Evolutionary conservation across 23 red algal genomes (phyloP).

Genomic region (Gracilaria domingensis): DNA sequence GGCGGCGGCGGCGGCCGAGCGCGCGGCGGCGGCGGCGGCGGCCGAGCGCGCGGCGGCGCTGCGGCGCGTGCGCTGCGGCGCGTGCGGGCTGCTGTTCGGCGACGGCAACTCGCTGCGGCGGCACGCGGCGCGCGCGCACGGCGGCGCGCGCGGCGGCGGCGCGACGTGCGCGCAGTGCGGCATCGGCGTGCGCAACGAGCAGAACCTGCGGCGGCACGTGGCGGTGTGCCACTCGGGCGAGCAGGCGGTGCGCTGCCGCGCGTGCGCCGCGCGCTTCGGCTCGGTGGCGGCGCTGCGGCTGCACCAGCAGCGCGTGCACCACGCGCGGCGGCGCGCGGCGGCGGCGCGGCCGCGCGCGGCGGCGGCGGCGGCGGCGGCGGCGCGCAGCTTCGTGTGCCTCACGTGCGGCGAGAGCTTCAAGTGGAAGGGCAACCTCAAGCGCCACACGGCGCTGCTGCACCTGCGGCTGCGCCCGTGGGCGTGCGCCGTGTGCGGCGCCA

Average conservation of each 20-base stretch:
- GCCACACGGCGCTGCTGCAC: slow-evolving; percentile 55
- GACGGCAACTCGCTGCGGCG: slow-evolving; percentile 28
- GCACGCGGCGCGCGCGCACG: slow-evolving; percentile 46
- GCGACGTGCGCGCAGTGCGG: slow-evolving; percentile 44
- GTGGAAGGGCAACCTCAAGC: slow-evolving; percentile 75
- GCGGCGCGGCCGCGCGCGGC: neutral
- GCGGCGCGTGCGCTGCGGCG: slow-evolving; percentile 23
- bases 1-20: neutral
- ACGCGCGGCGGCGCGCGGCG: neutral
- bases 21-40: no score
- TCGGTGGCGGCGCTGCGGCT: neutral
- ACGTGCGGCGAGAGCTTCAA: slow-evolving; percentile 48
- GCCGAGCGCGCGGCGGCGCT: neutral
- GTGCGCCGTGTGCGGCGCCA: slow-evolving; percentile 51
- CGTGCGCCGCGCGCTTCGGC: slow-evolving; percentile 37
- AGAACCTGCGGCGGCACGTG: slow-evolving; percentile 59
- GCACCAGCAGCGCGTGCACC: slow-evolving; percentile 39
- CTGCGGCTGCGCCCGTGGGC: slow-evolving; percentile 41
- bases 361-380: neutral
- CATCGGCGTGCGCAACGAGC: slow-evolving; percentile 39
- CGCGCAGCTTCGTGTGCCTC: slow-evolving; percentile 32
- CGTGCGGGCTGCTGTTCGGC: slow-evolving; percentile 47
- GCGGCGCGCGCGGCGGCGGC: neutral
- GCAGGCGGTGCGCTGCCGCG: neutral
- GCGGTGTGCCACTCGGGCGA: slow-evolving; percentile 66